phyloP scores from a whole-genome alignment of 441 rosid species.

The Jatropha multifida region DNA sequence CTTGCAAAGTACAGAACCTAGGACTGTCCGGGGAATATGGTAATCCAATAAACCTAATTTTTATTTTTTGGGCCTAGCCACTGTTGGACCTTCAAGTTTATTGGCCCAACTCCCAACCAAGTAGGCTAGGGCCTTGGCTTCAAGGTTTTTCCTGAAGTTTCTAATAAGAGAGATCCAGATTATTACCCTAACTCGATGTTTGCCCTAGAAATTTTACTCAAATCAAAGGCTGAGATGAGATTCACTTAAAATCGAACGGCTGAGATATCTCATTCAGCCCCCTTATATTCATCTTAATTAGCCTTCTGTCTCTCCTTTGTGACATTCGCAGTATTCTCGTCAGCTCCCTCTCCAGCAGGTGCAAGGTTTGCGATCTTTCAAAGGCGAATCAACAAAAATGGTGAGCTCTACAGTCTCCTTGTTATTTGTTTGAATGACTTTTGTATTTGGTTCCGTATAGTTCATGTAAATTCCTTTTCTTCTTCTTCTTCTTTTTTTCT shows the following conservation, averaged over 20 bases:
- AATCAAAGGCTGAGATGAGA: conserved; percentile 22
- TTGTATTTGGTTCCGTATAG: too few species aligned
- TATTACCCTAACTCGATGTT: not conserved
- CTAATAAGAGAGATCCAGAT: too few species aligned
- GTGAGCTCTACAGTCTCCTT: not conserved
- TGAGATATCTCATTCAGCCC: not conserved
- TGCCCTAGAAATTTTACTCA: conserved; percentile 8
- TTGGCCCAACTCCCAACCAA: not conserved
- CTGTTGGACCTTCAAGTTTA: too few species aligned
- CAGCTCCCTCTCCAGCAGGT: not conserved
- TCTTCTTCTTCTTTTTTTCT: too few species aligned
- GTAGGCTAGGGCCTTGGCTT: too few species aligned
- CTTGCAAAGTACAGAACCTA: too few species aligned
- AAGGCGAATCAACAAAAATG: conserved; percentile 5
- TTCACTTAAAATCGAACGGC: conserved; percentile 14
- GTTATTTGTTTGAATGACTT: too few species aligned
- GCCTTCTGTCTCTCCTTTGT: accelerated
- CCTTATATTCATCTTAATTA: conserved; percentile 19
- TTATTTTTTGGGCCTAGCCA: too few species aligned
- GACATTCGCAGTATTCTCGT: not conserved
- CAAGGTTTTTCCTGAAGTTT: too few species aligned
- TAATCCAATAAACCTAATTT: too few species aligned
- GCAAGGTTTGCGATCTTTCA: conserved; percentile 1
- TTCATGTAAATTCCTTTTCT: too few species aligned
- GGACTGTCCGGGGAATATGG: too few species aligned